phyloP scores from a whole-genome alignment of 257 asterid species.

The Ilex asprella region DNA sequence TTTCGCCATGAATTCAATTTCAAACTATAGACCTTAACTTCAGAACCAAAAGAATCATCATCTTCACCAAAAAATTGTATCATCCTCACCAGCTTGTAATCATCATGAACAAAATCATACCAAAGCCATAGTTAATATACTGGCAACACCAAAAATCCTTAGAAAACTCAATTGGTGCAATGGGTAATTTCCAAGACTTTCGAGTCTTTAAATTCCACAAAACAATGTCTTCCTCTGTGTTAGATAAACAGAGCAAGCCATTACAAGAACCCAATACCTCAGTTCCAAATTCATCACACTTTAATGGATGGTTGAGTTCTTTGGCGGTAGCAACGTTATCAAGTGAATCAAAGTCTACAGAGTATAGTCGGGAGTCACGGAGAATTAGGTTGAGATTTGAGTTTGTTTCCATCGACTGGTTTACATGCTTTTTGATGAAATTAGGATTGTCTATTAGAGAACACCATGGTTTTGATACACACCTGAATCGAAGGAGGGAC shows the following conservation, averaged over 20 bases:
- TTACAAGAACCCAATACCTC: neutral
- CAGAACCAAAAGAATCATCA: too few species aligned
- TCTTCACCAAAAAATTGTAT: too few species aligned
- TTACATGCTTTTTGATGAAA: slow-evolving; percentile 3
- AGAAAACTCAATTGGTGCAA: too few species aligned
- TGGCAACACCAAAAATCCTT: too few species aligned
- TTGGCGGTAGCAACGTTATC: neutral
- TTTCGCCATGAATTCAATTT: too few species aligned
- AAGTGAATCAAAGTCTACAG: neutral
- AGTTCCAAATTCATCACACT: neutral
- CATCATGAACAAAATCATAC: too few species aligned
- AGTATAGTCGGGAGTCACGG: neutral
- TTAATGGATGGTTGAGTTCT: neutral
- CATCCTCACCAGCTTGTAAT: too few species aligned
- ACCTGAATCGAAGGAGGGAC: slow-evolving; percentile 2
- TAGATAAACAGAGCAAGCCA: too few species aligned
- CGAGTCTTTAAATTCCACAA: neutral
- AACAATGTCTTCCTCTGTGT: too few species aligned
- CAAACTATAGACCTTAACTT: too few species aligned
- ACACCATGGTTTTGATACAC: slow-evolving; percentile 7
- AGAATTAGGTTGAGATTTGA: slow-evolving; percentile 1
- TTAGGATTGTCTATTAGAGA: slow-evolving; percentile 2
- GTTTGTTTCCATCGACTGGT: neutral
- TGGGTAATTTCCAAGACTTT: too few species aligned
- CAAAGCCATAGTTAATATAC: too few species aligned